A percentile compares a stretch with the other conserved stretches of the same genome.
These are phyloP conservation scores for Thalassiosira mediterranea DNA, from an alignment of 352 stramenopile genomes.

Conservation along the genomic window DNA sequence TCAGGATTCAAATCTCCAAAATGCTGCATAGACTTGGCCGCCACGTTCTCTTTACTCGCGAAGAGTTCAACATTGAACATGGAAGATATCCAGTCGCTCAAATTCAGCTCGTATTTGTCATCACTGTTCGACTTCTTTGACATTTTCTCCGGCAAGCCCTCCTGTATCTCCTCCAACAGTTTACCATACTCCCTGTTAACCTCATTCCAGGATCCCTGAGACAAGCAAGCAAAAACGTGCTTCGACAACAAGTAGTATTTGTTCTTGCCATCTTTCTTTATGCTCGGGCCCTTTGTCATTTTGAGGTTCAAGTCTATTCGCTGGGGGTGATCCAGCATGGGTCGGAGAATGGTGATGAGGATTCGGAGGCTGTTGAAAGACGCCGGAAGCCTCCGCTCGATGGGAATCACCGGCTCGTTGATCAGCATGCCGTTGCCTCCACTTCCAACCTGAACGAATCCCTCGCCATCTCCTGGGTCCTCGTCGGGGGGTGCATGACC, in stretches of 20 bases:
- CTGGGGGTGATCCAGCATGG: constrained; percentile 36
- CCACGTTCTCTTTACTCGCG: constrained; percentile 16
- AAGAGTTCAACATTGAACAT: constrained; percentile 33
- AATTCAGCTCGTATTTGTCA: constrained; percentile 22
- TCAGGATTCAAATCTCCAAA: constrained; percentile 19
- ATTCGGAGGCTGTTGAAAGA: constrained; percentile 50
- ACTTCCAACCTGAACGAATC: not conserved
- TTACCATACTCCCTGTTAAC: constrained; percentile 1
- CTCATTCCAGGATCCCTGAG: constrained; percentile 17
- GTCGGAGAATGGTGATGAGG: constrained; percentile 35
- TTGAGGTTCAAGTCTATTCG: constrained; percentile 22
- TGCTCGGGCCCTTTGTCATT: constrained; percentile 39
- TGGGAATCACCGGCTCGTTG: not conserved
- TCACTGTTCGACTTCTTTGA: constrained; percentile 22
- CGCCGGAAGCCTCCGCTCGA: constrained; percentile 12
- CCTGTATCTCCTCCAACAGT: constrained; percentile 32
- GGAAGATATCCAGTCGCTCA: constrained; percentile 28
- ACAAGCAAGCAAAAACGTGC: constrained; percentile 20
- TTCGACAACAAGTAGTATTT: constrained; percentile 41
- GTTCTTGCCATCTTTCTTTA: constrained; percentile 20
- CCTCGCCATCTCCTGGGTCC: not conserved
- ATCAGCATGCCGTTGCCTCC: not conserved
- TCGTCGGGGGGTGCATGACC: not conserved
- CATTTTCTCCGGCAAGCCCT: constrained; percentile 13
- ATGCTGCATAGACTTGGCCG: constrained; percentile 25